Evolutionary conservation across 2,329 filamentous ascomycete species (phyloP), one percentile per base, ranked within the genome.

Genomic region (Fusarium sulawesiense): DNA sequence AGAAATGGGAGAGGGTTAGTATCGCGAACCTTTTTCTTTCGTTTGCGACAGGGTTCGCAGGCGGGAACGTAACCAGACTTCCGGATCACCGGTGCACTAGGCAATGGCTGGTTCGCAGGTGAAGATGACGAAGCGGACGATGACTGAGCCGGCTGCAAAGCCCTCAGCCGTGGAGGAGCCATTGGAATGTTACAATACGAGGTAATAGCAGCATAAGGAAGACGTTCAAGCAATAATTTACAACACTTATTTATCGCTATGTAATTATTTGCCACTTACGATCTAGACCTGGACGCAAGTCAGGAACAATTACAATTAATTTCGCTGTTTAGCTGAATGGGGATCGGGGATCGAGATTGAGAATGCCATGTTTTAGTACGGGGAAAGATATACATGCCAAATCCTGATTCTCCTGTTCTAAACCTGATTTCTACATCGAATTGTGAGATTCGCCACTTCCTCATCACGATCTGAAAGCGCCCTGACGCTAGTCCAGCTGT

Each of bases 31-130:
- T 55, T 55, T 27, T 45, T 55, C 40, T 55, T 55, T 9, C 51
- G 51, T 20, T 20, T 55, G 6, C 40, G 51, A n/a, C 51, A 55
- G 2, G 13, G 6, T 20, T 55, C 51, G 20, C 51, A 55, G 0
- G 51, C 51, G 6, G 51, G 51, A 8, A 55, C 27, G 8, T 25
- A 37, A 10, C 40, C 51, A 10, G 20, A 20, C 29, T 18, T 55
- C 21, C 51, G 51, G 4, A 11, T 2, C n/a, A n/a, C n/a, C n/a
- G n/a, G n/a, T 7, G 1, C 0, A 2, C 4, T 1, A 6, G 23
- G 25, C 13, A 29, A 23, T 20, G n/a, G n/a, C 6, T 41, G 47
- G 10, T 4, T 18, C 20, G 0, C 50, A 6, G 49, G 12, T 18
- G n/a, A 42, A 21, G 49, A 16, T 13, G 34, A 11, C 5, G 34